Conservation (phyloP, 192 early-diverging fungal genomes). For the Jimgerdemannia flammicorona region DNA sequence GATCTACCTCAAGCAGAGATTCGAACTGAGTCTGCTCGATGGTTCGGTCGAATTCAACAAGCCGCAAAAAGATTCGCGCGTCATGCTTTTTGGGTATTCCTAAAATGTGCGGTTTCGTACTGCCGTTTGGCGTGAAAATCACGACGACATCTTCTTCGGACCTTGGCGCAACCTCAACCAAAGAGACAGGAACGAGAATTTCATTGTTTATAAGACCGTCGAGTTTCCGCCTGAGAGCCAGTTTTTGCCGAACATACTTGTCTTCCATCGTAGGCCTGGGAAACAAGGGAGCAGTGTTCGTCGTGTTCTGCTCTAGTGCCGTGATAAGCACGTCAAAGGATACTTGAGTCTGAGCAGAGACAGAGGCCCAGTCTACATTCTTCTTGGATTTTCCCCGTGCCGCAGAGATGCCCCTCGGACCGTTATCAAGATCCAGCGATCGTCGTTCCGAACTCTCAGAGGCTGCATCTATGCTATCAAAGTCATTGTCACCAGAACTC, state of each 20-base stretch:
- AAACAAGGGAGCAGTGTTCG: constrained; percentile 58
- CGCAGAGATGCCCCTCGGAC: constrained; percentile 28
- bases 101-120: constrained; percentile 57
- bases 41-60: constrained; percentile 84
- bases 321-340: constrained; percentile 59
- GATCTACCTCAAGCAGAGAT: constrained; percentile 52
- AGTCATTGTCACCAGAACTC: not conserved
- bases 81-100: constrained; percentile 75
- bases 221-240: constrained; percentile 70
- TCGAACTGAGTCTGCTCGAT: constrained; percentile 83
- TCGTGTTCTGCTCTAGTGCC: constrained; percentile 60
- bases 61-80: constrained; percentile 75
- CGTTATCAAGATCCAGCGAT: constrained; percentile 6
- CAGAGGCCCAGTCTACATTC: constrained; percentile 33
- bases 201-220: constrained; percentile 66
- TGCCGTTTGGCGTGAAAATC: constrained; percentile 63
- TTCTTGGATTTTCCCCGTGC: constrained; percentile 30
- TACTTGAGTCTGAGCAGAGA: constrained; percentile 28
- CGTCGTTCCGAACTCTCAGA: not conserved
- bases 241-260: constrained; percentile 62
- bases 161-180: constrained; percentile 63
- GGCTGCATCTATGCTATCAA: not conserved
- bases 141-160: constrained; percentile 67
- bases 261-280: constrained; percentile 69
- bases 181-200: constrained; percentile 55